Evolutionary conservation across 257 asterid species (phyloP), one percentile per base, ranked within the genome.

Genomic region (Solanum microdontum): DNA sequence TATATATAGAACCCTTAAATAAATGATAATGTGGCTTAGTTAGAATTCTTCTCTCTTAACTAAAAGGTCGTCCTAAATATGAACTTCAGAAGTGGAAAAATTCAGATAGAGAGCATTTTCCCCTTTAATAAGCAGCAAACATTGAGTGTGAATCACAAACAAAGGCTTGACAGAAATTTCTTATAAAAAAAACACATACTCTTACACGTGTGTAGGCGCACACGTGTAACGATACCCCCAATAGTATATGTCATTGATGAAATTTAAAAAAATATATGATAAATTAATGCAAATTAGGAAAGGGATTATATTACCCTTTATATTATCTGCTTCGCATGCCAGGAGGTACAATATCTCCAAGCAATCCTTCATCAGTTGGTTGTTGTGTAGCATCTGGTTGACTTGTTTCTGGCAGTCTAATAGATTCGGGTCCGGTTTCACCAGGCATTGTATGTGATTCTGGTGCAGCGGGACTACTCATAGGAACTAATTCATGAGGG

Each of bases 261-360:
- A 55, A 55, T 55, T 55, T 1, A 19, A 19, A 19, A 19, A 55
- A 2, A 51, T 15, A 15, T 55, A 19, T 19, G 24, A 48, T 55
- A 19, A 55, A 55, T 7, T 55, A 55, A 19, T 55, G 64, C 8
- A 26, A 45, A 84, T 15, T 32, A 34, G 36, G 5, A 72, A 88
- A 34, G 23, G 11, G 43, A 24, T 9, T 64, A n/a, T 4, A 14
- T 70, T 88, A 92, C 91, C 93, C 77, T 82, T 89, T 34, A 26
- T 88, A 72, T 86, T 85, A 90, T 86, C 89, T 90, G 58, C 90
- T 93, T 64, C 93, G 90, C 92, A 93, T 92, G 37, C 92, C 92
- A 72, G 95, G 94, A 11, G 95, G 95, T 75, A 96, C 98, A 84
- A 96, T 94, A 89, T 96, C 98, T 80, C 98, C 98, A 1, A 95